Percentiles rank a stretch among this genome's conserved stretches.
Conservation (phyloP, 371 early-diverging fungal species). For the Entomophthora muscae region DNA sequence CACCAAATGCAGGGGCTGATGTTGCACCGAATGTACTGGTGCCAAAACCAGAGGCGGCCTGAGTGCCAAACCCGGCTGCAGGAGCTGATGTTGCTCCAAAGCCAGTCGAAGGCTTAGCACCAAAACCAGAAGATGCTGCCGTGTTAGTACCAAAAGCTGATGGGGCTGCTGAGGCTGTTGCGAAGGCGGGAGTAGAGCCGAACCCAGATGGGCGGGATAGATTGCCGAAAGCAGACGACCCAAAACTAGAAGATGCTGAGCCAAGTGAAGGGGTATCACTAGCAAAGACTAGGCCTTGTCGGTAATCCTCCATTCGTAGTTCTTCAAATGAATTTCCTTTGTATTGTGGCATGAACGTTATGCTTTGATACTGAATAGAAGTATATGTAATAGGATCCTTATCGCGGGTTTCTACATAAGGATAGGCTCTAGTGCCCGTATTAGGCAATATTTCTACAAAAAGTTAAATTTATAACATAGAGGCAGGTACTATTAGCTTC, state of each 20-base stretch:
- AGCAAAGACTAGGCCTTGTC: not conserved
- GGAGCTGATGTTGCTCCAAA: not conserved
- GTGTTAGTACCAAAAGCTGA: not conserved
- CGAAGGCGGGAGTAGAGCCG: not conserved
- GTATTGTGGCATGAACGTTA: not conserved
- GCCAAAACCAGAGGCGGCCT: not conserved
- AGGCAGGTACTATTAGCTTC: not conserved
- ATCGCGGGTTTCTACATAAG: not conserved
- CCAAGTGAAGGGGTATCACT: not conserved
- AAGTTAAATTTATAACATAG: not conserved
- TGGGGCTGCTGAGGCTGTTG: not conserved
- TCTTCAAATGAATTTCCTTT: slow-evolving; percentile 3
- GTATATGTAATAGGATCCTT: not conserved
- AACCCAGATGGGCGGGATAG: not conserved
- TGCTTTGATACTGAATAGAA: not conserved
- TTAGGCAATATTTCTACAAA: not conserved
- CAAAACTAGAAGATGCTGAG: not conserved
- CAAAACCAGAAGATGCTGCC: not conserved
- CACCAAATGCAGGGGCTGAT: not conserved
- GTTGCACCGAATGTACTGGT: not conserved
- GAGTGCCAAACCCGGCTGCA: not conserved
- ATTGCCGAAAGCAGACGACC: not conserved
- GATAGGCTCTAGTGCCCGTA: not conserved
- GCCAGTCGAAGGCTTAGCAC: not conserved
- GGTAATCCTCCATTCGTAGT: slow-evolving; percentile 3